Percentiles rank a stretch among this genome's conserved stretches.
These are phyloP conservation scores for Endoconidiophora polonica DNA, from an alignment of 2,329 filamentous ascomycete genomes.

Conservation along the genomic window DNA sequence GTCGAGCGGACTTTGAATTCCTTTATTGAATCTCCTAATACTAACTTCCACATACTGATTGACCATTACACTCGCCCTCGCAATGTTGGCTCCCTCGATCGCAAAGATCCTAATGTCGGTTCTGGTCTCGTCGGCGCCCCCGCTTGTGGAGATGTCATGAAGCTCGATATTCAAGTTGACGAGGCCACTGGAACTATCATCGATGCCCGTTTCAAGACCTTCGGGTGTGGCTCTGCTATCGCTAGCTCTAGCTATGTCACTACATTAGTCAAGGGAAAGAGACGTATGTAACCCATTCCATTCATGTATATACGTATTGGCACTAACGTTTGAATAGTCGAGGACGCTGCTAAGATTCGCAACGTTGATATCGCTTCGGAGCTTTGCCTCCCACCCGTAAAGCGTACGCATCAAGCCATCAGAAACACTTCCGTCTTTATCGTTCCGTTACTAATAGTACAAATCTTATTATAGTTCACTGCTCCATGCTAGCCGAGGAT, in stretches of 20 bases:
- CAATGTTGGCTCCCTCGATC: conserved; percentile 43
- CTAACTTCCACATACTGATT: conserved; percentile 20
- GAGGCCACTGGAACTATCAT: conserved; percentile 73
- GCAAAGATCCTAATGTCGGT: conserved; percentile 67
- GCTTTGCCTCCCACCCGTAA: conserved; percentile 73
- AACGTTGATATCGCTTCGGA: conserved; percentile 99
- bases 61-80: conserved; percentile 36
- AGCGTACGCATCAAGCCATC: conserved; percentile 40
- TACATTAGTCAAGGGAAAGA: conserved; percentile 94
- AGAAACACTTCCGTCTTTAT: background rate
- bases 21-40: conserved; percentile 18
- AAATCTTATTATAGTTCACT: conserved; percentile 45
- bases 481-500: conserved; percentile 82
- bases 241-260: conserved; percentile 90
- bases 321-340: conserved; percentile 30
- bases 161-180: conserved; percentile 66
- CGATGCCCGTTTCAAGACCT: conserved; percentile 97
- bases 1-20: background rate
- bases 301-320: no score
- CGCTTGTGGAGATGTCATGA: conserved; percentile 84
- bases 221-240: conserved; percentile 87
- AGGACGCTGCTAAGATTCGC: conserved; percentile 80
- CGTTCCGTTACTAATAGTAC: background rate
- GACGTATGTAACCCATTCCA: conserved; percentile 14
- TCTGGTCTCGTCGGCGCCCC: conserved; percentile 83